Evolutionary conservation across 2,329 filamentous ascomycete genomes (phyloP).

Genomic region (Venturia nashicola): DNA sequence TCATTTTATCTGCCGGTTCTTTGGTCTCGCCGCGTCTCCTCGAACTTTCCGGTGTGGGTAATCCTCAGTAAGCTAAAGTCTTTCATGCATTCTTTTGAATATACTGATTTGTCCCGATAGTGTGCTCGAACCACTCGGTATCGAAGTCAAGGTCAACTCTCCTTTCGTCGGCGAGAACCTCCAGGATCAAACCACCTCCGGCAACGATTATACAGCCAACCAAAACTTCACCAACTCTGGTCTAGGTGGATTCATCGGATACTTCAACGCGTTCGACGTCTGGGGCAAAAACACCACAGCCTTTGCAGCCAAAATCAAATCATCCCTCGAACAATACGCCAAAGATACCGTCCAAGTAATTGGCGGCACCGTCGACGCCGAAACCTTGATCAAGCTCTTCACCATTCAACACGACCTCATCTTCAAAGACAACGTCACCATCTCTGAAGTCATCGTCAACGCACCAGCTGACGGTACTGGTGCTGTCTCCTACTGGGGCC

Average conservation of each 20-base stretch:
- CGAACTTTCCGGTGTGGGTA: constrained; percentile 15
- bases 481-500: constrained; percentile 8
- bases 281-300: background rate
- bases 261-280: background rate
- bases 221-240: background rate
- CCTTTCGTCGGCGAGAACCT: constrained; percentile 5
- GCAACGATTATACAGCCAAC: background rate
- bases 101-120: background rate
- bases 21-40: constrained; percentile 15
- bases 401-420: background rate
- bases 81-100: background rate
- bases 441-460: background rate
- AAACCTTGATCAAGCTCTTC: background rate
- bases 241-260: background rate
- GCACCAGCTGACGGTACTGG: constrained; percentile 3
- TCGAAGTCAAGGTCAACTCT: constrained; percentile 5
- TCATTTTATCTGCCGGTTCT: constrained; percentile 14
- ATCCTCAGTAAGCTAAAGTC: background rate
- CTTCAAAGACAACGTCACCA: background rate
- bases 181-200: constrained; percentile 2
- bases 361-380: background rate
- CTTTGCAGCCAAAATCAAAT: background rate
- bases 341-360: background rate
- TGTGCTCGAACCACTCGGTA: constrained; percentile 2
- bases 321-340: background rate